Evolutionary conservation across 2,329 filamentous ascomycete genomes (phyloP).

Genomic region (Claviceps arundinis): DNA sequence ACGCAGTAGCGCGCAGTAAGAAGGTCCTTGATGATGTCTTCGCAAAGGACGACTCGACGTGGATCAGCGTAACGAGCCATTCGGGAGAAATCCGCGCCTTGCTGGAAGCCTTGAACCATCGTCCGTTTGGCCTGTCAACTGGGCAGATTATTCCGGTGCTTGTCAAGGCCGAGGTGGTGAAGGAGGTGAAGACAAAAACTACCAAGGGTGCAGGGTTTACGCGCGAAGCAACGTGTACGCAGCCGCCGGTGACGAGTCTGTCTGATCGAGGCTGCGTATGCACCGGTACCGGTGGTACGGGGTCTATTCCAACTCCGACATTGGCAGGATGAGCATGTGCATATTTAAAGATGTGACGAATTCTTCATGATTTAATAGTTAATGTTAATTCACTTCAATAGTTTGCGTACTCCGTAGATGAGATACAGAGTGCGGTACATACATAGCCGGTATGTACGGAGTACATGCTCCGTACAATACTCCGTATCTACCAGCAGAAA

Average conservation of each 20-base stretch:
- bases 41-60: conserved; percentile 34
- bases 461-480: too few relatives aligned
- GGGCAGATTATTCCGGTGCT: conserved; percentile 56
- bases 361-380: too few relatives aligned
- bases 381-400: too few relatives aligned
- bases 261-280: conserved; percentile 29
- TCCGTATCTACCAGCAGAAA: too few relatives aligned
- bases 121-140: conserved; percentile 48
- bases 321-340: too few relatives aligned
- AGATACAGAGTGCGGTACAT: too few relatives aligned
- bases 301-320: conserved; percentile 2
- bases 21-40: conserved; percentile 45
- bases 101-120: conserved; percentile 44
- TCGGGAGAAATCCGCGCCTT: conserved; percentile 41
- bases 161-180: conserved; percentile 40
- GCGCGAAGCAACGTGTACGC: conserved; percentile 28
- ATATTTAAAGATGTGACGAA: too few relatives aligned
- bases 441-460: too few relatives aligned
- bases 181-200: conserved; percentile 14
- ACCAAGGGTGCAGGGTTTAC: conserved; percentile 21
- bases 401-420: too few relatives aligned
- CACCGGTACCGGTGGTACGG: conserved; percentile 11
- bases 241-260: conserved; percentile 31
- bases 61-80: conserved; percentile 47
- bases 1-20: conserved; percentile 37